These are phyloP conservation scores for Scheffersomyces titani DNA, from an alignment of 1,139 yeast genomes.

Conservation along the genomic window DNA sequence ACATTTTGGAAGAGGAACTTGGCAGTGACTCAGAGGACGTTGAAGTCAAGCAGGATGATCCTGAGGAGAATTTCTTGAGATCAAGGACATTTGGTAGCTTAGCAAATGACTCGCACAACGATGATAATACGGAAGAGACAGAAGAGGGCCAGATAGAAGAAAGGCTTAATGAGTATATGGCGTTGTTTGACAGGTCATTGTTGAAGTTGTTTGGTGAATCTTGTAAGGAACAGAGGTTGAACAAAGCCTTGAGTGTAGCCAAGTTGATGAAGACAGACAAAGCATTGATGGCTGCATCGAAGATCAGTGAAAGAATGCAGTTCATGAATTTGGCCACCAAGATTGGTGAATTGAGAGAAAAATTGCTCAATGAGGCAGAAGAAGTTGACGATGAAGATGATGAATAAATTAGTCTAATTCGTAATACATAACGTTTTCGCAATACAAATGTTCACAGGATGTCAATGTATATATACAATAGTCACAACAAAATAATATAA, in stretches of 20 bases:
- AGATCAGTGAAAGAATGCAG: slow-evolving; percentile 81
- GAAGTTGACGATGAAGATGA: slow-evolving; percentile 11
- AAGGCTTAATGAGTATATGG: slow-evolving; percentile 50
- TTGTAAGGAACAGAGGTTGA: slow-evolving; percentile 65
- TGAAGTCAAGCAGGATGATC: slow-evolving; percentile 37
- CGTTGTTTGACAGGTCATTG: slow-evolving; percentile 68
- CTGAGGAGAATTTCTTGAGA: slow-evolving; percentile 46
- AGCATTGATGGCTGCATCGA: slow-evolving; percentile 80
- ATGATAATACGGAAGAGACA: slow-evolving; percentile 29
- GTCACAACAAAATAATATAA: neutral
- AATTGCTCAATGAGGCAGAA: slow-evolving; percentile 30
- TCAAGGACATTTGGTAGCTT: slow-evolving; percentile 52
- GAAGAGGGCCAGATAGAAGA: slow-evolving; percentile 45
- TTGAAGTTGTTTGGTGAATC: slow-evolving; percentile 76
- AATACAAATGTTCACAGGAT: neutral
- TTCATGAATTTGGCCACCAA: slow-evolving; percentile 63
- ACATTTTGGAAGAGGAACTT: slow-evolving; percentile 21
- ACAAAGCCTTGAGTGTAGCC: slow-evolving; percentile 71
- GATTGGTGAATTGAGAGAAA: slow-evolving; percentile 66
- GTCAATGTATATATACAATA: neutral
- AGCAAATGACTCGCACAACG: slow-evolving; percentile 43
- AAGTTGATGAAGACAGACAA: slow-evolving; percentile 71
- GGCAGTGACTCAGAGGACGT: slow-evolving; percentile 15
- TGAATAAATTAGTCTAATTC: neutral
- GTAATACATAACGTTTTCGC: neutral